These are phyloP conservation scores for Leccinum proliferum DNA, from an alignment of 1,284 basidiomycete species.

Conservation along the genomic window DNA sequence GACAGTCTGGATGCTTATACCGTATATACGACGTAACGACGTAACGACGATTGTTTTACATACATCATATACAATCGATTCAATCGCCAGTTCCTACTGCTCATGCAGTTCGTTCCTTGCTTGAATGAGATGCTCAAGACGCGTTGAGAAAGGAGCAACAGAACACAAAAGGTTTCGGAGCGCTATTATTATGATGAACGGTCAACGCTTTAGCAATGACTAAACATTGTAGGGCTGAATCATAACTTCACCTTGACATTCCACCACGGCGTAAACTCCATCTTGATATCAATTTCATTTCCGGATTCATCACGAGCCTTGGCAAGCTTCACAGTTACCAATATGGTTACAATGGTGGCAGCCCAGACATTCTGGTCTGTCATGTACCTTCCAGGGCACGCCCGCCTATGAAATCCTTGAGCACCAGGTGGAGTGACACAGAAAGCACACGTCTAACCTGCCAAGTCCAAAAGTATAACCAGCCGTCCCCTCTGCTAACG, in stretches of 20 bases:
- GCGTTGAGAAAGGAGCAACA: constrained; percentile 13
- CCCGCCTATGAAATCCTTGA: constrained; percentile 14
- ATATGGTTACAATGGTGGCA: constrained; percentile 14
- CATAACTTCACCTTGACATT: constrained; percentile 14
- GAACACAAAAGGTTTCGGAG: constrained; percentile 23
- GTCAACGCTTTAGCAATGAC: constrained; percentile 6
- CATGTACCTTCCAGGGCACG: constrained; percentile 23
- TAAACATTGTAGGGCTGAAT: background rate
- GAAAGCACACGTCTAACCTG: constrained; percentile 11
- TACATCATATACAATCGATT: background rate
- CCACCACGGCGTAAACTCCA: constrained; percentile 21
- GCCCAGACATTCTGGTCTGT: constrained; percentile 24
- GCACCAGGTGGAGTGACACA: background rate
- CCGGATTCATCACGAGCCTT: constrained; percentile 19
- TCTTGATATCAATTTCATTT: constrained; percentile 18
- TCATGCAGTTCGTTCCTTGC: background rate
- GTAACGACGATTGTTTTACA: too few relatives aligned
- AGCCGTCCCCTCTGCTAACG: constrained; percentile 1
- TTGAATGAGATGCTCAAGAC: constrained; percentile 12
- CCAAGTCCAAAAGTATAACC: constrained; percentile 21
- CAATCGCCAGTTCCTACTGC: background rate
- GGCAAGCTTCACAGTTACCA: constrained; percentile 15
- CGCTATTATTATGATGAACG: constrained; percentile 4
- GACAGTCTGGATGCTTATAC: too few relatives aligned
- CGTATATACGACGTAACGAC: too few relatives aligned